Evolutionary conservation across 257 asterid genomes (phyloP).

Genomic region (Parsonsia alboflavescens): DNA sequence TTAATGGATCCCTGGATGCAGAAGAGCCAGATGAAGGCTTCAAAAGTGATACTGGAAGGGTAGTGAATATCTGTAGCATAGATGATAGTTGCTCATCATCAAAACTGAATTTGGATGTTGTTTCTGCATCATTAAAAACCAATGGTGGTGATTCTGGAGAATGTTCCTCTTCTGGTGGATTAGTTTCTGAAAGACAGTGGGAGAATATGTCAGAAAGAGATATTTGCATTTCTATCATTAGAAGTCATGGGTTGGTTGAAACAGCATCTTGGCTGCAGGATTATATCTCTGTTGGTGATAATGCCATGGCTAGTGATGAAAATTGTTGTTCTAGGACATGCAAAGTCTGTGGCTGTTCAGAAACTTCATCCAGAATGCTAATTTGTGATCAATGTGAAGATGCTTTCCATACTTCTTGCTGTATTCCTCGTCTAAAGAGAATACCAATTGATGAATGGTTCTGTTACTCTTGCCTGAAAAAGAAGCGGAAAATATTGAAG

Average conservation of each 20-base stretch:
- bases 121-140: slow-evolving; percentile 36
- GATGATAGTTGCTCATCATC: slow-evolving; percentile 67
- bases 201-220: slow-evolving; percentile 59
- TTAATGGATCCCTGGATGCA: slow-evolving; percentile 31
- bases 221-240: slow-evolving; percentile 53
- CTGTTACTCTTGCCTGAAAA: slow-evolving; percentile 69
- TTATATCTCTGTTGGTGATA: slow-evolving; percentile 26
- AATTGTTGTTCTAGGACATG: slow-evolving; percentile 50
- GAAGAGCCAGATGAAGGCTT: slow-evolving; percentile 40
- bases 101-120: slow-evolving; percentile 44
- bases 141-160: slow-evolving; percentile 50
- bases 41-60: slow-evolving; percentile 31
- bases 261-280: slow-evolving; percentile 19
- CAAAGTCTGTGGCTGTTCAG: slow-evolving; percentile 49
- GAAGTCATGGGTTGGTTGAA: slow-evolving; percentile 53
- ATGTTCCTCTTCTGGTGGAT: slow-evolving; percentile 73
- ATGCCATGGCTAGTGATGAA: slow-evolving; percentile 15
- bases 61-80: slow-evolving; percentile 28
- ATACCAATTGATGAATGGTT: slow-evolving; percentile 71
- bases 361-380: slow-evolving; percentile 52
- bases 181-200: slow-evolving; percentile 30
- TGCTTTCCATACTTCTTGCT: slow-evolving; percentile 76
- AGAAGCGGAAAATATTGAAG: slow-evolving; percentile 50
- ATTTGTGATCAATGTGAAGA: slow-evolving; percentile 75
- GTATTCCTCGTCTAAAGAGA: slow-evolving; percentile 44